phyloP scores from a whole-genome alignment of 1,284 basidiomycete species.

The Psilocybe mexicana region DNA sequence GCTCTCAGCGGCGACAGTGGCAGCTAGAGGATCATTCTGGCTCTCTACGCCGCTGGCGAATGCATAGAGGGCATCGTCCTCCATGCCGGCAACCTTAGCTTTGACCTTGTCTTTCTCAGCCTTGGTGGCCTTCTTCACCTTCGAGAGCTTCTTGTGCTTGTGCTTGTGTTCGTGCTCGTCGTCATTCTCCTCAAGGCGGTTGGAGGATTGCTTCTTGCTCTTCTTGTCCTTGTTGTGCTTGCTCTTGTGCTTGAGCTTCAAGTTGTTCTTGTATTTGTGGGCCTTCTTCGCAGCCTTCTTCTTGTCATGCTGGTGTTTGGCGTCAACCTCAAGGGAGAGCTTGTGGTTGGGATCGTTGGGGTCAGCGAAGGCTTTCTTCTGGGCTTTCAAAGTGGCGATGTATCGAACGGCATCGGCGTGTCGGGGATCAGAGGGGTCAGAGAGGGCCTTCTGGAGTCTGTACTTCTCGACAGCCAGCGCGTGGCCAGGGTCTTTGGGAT shows the following conservation, averaged over 20 bases:
- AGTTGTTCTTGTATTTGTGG: background rate
- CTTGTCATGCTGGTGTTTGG: too few relatives aligned
- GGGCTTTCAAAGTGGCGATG: too few relatives aligned
- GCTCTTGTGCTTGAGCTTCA: background rate
- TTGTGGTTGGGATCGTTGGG: too few relatives aligned
- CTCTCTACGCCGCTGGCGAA: background rate
- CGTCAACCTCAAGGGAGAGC: too few relatives aligned
- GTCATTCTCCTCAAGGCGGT: too few relatives aligned
- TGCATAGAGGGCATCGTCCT: background rate
- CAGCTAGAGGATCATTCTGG: background rate
- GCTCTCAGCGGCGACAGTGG: background rate
- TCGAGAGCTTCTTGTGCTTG: background rate
- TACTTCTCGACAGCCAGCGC: constrained; percentile 8
- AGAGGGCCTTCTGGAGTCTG: background rate
- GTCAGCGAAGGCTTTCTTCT: too few relatives aligned
- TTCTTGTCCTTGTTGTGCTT: background rate
- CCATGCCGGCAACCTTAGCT: background rate
- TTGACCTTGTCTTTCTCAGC: background rate
- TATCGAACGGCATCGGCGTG: too few relatives aligned
- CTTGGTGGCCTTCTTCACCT: too few relatives aligned
- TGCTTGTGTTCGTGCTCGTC: background rate
- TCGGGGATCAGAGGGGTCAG: too few relatives aligned
- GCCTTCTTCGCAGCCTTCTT: too few relatives aligned
- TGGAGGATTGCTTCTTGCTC: background rate
- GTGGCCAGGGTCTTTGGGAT: constrained; percentile 12